phyloP scores from a whole-genome alignment of 805 yeast species.

The Candida chilensis region DNA sequence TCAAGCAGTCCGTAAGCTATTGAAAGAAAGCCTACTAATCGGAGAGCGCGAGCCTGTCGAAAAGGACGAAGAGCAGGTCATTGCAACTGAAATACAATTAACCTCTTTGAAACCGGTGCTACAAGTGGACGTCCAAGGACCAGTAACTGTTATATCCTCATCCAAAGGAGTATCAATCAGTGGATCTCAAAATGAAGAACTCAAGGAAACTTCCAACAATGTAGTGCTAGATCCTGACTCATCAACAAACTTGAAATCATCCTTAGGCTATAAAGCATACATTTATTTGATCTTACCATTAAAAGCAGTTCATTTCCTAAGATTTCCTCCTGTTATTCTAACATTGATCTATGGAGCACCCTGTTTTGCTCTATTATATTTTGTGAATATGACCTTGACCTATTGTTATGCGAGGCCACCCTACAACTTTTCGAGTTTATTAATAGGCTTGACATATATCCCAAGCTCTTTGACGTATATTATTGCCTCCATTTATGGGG shows the following conservation, averaged over 20 bases:
- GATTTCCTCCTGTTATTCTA: conserved; percentile 28
- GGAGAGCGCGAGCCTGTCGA: neutral
- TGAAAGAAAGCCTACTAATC: conserved; percentile 9
- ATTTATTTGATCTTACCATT: conserved; percentile 23
- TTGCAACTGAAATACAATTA: too few species aligned
- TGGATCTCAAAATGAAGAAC: too few species aligned
- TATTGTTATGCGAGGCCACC: conserved; percentile 22
- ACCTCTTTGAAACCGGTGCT: too few species aligned
- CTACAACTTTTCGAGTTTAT: conserved; percentile 22
- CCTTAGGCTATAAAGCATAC: too few species aligned
- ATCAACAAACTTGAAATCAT: too few species aligned
- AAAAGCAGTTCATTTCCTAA: conserved; percentile 21
- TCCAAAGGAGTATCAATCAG: too few species aligned
- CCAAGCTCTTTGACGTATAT: conserved; percentile 3
- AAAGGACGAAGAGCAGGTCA: neutral
- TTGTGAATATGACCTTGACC: conserved; percentile 31
- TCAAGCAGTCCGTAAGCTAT: conserved; percentile 38
- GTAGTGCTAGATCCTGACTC: too few species aligned
- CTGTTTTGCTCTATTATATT: conserved; percentile 27
- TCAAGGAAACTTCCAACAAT: too few species aligned
- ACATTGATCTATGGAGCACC: conserved; percentile 21
- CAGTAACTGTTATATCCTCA: too few species aligned
- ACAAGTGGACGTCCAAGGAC: too few species aligned
- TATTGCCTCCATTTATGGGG: conserved; percentile 9
- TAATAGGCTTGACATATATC: conserved; percentile 27